phyloP scores from a whole-genome alignment of 1,139 yeast species.

The Citeromyces hawaiiensis region DNA sequence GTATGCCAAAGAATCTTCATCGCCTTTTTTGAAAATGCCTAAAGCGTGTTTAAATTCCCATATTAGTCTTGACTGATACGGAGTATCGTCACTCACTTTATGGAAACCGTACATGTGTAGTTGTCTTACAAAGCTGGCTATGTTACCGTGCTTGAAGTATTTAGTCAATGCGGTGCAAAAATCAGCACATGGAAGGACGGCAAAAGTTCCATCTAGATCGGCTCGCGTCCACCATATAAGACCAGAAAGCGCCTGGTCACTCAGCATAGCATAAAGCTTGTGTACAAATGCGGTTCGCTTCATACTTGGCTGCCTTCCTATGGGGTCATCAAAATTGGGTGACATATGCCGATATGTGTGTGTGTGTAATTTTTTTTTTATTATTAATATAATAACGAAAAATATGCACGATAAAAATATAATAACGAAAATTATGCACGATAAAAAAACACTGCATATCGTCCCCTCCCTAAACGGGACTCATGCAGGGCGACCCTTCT shows the following conservation, averaged over 20 bases:
- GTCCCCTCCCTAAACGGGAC: background rate
- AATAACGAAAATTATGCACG: background rate
- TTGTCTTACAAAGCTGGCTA: slow-evolving; percentile 61
- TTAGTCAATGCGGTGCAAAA: slow-evolving; percentile 49
- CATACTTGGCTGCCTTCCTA: background rate
- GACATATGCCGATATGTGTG: background rate
- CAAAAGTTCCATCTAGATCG: slow-evolving; percentile 43
- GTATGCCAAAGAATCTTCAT: slow-evolving; percentile 45
- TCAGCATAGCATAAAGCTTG: slow-evolving; percentile 47
- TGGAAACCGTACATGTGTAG: slow-evolving; percentile 73
- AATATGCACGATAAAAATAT: background rate
- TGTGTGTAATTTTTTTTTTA: background rate
- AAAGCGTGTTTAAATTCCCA: slow-evolving; percentile 90
- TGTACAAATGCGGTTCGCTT: slow-evolving; percentile 38
- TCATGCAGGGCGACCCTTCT: background rate
- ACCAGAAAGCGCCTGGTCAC: slow-evolving; percentile 32
- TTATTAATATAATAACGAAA: no score
- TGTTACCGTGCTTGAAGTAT: slow-evolving; percentile 69
- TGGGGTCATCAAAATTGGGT: background rate
- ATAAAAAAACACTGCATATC: background rate
- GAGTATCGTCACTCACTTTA: slow-evolving; percentile 34
- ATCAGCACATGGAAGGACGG: slow-evolving; percentile 51
- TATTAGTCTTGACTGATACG: slow-evolving; percentile 11
- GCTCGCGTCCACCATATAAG: slow-evolving; percentile 71
- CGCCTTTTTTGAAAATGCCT: slow-evolving; percentile 67